phyloP scores from a whole-genome alignment of 2,329 filamentous ascomycete species.

The Alternaria brassicae region DNA sequence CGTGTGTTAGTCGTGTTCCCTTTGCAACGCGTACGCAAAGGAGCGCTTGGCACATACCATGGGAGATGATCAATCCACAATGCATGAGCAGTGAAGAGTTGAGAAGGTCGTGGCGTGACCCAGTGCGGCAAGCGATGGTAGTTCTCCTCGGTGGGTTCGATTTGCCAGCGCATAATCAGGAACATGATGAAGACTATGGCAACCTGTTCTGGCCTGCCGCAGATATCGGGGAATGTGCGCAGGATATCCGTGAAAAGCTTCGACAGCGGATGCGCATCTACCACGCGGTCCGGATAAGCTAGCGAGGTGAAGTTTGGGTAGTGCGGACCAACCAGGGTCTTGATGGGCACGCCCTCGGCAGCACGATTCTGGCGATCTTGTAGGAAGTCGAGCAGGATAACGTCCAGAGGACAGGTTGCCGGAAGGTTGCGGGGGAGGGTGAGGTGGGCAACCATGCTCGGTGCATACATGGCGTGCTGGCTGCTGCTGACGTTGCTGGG shows the following conservation, averaged over 20 bases:
- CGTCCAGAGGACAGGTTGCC: slow-evolving; percentile 79
- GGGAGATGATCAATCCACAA: slow-evolving; percentile 84
- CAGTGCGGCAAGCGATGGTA: slow-evolving; percentile 79
- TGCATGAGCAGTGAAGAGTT: slow-evolving; percentile 73
- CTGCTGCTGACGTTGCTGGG: slow-evolving; percentile 31
- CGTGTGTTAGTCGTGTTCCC: slow-evolving; percentile 19
- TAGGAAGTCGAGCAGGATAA: slow-evolving; percentile 80
- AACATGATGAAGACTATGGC: slow-evolving; percentile 88
- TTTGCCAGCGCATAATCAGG: slow-evolving; percentile 81
- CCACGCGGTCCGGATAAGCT: slow-evolving; percentile 71
- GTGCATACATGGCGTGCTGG: slow-evolving; percentile 39
- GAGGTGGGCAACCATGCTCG: slow-evolving; percentile 41
- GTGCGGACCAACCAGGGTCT: slow-evolving; percentile 74
- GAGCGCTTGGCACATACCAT: slow-evolving; percentile 57
- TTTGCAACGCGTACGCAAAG: not conserved
- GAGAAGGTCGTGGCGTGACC: slow-evolving; percentile 70
- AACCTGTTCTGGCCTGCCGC: slow-evolving; percentile 79
- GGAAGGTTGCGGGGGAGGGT: slow-evolving; percentile 62
- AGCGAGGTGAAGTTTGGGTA: slow-evolving; percentile 83
- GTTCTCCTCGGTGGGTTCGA: slow-evolving; percentile 79
- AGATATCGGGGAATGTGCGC: slow-evolving; percentile 80
- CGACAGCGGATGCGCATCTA: slow-evolving; percentile 76
- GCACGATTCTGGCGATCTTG: slow-evolving; percentile 71
- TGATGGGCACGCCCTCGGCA: slow-evolving; percentile 67
- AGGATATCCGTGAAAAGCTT: slow-evolving; percentile 87